Conservation (phyloP, 73 alveolate species). For the Uronychia setigera region DNA sequence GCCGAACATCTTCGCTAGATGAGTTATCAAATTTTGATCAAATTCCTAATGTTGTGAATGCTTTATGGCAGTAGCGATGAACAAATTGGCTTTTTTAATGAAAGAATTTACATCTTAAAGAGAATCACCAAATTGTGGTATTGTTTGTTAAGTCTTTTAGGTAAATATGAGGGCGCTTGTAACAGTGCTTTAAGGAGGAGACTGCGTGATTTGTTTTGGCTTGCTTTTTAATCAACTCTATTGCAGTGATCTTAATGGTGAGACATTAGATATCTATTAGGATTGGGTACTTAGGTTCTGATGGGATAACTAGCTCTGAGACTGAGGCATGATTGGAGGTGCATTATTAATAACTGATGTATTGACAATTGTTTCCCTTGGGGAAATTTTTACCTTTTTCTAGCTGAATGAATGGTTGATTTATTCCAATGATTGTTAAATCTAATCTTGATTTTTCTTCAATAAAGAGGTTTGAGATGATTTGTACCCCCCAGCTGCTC, state of each 20-base stretch:
- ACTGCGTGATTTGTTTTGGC: neutral
- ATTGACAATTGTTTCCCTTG: neutral
- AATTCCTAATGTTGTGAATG: neutral
- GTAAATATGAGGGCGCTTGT: too few species aligned
- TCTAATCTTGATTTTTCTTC: neutral
- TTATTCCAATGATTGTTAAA: neutral
- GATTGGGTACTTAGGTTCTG: neutral
- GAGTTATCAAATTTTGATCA: slow-evolving; percentile 1
- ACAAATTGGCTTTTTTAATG: neutral
- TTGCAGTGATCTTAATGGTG: too few species aligned
- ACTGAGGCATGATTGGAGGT: neutral
- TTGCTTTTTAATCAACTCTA: neutral
- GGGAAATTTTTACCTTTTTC: neutral
- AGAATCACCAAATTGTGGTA: neutral
- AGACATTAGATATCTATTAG: too few species aligned
- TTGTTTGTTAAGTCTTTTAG: neutral
- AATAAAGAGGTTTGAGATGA: neutral
- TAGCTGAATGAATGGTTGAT: neutral
- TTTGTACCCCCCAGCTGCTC: neutral
- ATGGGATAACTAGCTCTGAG: neutral
- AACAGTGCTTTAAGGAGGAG: too few species aligned
- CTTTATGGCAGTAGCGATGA: neutral
- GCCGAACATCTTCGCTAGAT: slow-evolving; percentile 12
- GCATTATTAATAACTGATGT: neutral
- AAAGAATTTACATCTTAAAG: neutral